Base-by-base conservation (phyloP, 2,329 filamentous ascomycete species). In the Cadophora malorum region DNA sequence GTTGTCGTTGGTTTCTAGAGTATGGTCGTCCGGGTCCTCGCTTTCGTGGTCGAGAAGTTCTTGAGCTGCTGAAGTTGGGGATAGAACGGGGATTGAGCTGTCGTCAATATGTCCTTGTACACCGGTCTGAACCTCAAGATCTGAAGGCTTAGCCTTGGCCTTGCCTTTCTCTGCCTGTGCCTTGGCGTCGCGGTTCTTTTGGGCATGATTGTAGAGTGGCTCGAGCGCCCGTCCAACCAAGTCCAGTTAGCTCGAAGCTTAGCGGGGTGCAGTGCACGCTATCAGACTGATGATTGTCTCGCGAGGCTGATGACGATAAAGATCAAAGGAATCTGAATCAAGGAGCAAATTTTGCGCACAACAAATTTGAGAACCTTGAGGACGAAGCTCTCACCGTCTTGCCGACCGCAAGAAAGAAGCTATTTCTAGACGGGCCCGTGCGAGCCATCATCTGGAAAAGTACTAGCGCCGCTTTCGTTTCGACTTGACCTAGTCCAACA, bases 11-110 rank as follows among this genome's bases (percentile, higher is more conserved):
- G 8, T 47, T 8, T 64, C 52, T 58, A 41, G 21, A 28, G 19
- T 9, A 25, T 25, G 63, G n/a, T 64, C 52, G 63, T 64, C 52
- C 0, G 63, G 50, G 10, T 12, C 9, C 21, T 58, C 23, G 21
- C 10, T 41, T 25, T 64, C 63, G 52, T 45, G 58, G 50, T 47
- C 25, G 8, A 33, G 25, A n/a, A 64, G 14, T 4, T 64, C 63
- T 7, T 35, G 16, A n/a, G 31, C 7, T 10, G 16, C 12, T 6
- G 31, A 53, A 14, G 52, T 45, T 49, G 59, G 59, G 12, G 41
- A 50, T 14, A 62, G n/a, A 23, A 50, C 25, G 25, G 59, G 10
- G 41, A 12, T 14, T 33, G 59, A 62, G 38, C 7, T 10, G 14
- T 33, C 19, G 59, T 47, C 16, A 3, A 38, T 56, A 31, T 21